These are phyloP conservation scores for Paramecium caudatum DNA, from an alignment of 73 alveolate genomes.

Conservation along the genomic window DNA sequence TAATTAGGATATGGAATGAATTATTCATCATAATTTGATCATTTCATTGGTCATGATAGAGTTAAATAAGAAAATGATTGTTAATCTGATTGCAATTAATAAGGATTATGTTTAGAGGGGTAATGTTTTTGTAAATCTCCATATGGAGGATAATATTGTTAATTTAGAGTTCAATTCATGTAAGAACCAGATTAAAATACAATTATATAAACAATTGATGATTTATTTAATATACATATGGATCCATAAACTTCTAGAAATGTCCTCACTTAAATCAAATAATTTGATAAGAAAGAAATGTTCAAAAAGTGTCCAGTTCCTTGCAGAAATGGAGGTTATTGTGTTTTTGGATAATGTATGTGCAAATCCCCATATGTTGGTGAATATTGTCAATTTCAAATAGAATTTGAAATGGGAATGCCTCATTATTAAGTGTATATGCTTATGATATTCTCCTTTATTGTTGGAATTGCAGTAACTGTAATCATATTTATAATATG, in stretches of 20 bases:
- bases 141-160: constrained; percentile 64
- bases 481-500: constrained; percentile 19
- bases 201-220: not conserved
- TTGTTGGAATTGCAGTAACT: constrained; percentile 25
- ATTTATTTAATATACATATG: constrained; percentile 6
- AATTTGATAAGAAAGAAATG: constrained; percentile 40
- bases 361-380: constrained; percentile 66
- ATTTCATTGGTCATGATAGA: constrained; percentile 11
- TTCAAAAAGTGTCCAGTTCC: constrained; percentile 65
- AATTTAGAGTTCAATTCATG: constrained; percentile 12
- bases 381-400: constrained; percentile 34
- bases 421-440: constrained; percentile 62
- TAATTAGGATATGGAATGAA: constrained; percentile 50
- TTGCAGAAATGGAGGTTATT: constrained; percentile 59
- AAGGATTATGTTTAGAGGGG: constrained; percentile 27
- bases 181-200: not conserved
- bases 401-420: constrained; percentile 46
- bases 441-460: constrained; percentile 19
- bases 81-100: constrained; percentile 22
- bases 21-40: not conserved
- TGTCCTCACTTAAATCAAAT: not conserved
- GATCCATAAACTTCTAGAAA: not conserved
- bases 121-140: constrained; percentile 56
- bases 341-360: constrained; percentile 68
- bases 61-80: constrained; percentile 34